A percentile compares a stretch with the other conserved stretches of the same genome.
Evolutionary conservation across 139 green algal species (phyloP).

Genomic region (Deuterostichococcus epilithicus): DNA sequence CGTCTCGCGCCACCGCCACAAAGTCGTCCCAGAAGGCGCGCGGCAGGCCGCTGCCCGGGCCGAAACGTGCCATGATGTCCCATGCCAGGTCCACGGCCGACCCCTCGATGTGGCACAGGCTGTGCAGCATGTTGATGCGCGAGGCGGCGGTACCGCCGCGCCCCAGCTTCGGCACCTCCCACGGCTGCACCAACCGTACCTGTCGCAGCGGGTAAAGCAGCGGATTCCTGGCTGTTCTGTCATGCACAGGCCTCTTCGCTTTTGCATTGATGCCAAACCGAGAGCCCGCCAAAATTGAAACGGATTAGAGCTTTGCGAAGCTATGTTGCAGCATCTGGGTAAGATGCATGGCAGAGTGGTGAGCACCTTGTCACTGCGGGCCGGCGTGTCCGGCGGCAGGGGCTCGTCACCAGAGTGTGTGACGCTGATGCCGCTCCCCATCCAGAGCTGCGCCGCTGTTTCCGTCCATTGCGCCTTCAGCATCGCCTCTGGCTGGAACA

Average conservation of each 20-base stretch:
- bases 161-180: slow-evolving; percentile 41
- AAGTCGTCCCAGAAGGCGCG: slow-evolving; percentile 78
- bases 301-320: not conserved
- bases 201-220: too few relatives aligned
- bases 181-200: slow-evolving; percentile 51
- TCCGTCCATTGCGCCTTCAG: not conserved
- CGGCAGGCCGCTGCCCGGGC: slow-evolving; percentile 48
- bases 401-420: not conserved
- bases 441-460: not conserved
- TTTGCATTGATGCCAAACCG: not conserved
- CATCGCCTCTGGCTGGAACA: not conserved
- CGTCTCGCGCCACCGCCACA: slow-evolving; percentile 82
- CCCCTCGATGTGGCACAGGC: slow-evolving; percentile 71
- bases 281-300: not conserved
- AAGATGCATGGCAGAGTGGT: not conserved
- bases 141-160: slow-evolving; percentile 61
- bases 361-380: slow-evolving; percentile 14
- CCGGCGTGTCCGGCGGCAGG: slow-evolving; percentile 9
- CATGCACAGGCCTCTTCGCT: not conserved
- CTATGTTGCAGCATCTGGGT: not conserved
- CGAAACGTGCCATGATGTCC: slow-evolving; percentile 78
- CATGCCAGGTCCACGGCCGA: slow-evolving; percentile 84
- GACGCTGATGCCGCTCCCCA: not conserved
- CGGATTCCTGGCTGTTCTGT: not conserved
- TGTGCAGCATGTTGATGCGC: slow-evolving; percentile 47